Conservation (phyloP, 2,329 filamentous ascomycete species). For the Thielaviopsis punctulata region DNA sequence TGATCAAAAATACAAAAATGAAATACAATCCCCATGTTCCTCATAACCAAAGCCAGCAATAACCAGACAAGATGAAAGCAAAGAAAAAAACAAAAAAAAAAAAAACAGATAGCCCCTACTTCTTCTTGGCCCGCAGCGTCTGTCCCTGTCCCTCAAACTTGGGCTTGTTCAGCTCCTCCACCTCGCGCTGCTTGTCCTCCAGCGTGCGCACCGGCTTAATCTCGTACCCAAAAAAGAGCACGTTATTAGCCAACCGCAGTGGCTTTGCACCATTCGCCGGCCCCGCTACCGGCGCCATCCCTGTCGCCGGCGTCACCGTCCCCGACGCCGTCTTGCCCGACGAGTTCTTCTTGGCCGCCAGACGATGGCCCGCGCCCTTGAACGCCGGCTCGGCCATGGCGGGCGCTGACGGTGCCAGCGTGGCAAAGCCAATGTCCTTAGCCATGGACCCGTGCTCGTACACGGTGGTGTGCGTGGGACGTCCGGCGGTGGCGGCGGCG, state of each 20-base stretch:
- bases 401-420: conserved; percentile 65
- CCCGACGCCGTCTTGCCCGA: conserved; percentile 52
- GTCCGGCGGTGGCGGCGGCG: conserved; percentile 34
- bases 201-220: conserved; percentile 74
- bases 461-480: conserved; percentile 61
- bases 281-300: conserved; percentile 11
- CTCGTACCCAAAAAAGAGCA: conserved; percentile 93
- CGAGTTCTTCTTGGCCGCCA: conserved; percentile 60
- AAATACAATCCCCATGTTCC: too few species aligned
- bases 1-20: neutral
- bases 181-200: conserved; percentile 50
- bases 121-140: conserved; percentile 51
- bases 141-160: conserved; percentile 75
- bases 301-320: conserved; percentile 40
- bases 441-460: conserved; percentile 89
- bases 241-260: conserved; percentile 72
- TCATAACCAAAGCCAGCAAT: neutral
- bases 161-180: conserved; percentile 45
- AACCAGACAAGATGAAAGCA: neutral
- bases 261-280: conserved; percentile 42
- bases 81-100: neutral
- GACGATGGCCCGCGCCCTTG: conserved; percentile 57
- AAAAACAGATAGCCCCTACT: conserved; percentile 35
- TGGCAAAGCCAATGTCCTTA: conserved; percentile 88
- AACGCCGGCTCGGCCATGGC: conserved; percentile 63